Percentiles rank a stretch among this genome's conserved stretches.
phyloP scores from a whole-genome alignment of 2,329 filamentous ascomycete genomes.

The Tolypocladium guangdongense region DNA sequence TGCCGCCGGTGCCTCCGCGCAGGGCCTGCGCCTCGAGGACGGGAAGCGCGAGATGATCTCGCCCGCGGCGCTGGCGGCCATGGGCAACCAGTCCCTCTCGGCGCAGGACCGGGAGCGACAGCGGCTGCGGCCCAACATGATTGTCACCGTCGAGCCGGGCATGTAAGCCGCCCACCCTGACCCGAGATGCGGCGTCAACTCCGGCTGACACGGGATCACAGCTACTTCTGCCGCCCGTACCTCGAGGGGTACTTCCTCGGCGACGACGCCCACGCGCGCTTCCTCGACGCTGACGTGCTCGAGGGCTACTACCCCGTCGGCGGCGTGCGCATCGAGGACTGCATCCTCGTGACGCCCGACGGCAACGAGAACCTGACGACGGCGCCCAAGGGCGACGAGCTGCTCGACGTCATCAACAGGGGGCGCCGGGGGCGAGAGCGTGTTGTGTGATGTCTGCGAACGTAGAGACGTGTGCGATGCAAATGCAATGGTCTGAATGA shows the following conservation, averaged over 20 bases:
- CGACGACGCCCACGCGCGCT: slow-evolving; percentile 45
- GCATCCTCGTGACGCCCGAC: slow-evolving; percentile 66
- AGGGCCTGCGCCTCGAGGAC: slow-evolving; percentile 17
- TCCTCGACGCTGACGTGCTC: slow-evolving; percentile 54
- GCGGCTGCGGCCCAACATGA: slow-evolving; percentile 47
- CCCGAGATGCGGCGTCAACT: neutral
- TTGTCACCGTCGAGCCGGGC: slow-evolving; percentile 73
- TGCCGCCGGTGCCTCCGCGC: slow-evolving; percentile 15
- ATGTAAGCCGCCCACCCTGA: slow-evolving; percentile 31
- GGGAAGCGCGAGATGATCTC: slow-evolving; percentile 32
- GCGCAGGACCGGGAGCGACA: slow-evolving; percentile 19
- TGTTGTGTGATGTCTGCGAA: no score
- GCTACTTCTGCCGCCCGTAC: slow-evolving; percentile 66
- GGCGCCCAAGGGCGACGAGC: slow-evolving; percentile 64
- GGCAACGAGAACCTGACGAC: slow-evolving; percentile 78
- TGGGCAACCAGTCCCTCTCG: slow-evolving; percentile 10
- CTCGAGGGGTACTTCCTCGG: slow-evolving; percentile 59
- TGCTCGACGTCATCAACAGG: slow-evolving; percentile 50
- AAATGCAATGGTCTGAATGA: neutral
- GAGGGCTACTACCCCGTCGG: slow-evolving; percentile 67
- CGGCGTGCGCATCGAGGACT: slow-evolving; percentile 88
- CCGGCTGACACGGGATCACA: slow-evolving; percentile 13
- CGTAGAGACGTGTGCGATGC: no score
- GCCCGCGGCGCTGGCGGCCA: slow-evolving; percentile 22
- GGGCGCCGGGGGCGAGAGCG: neutral